phyloP scores from a whole-genome alignment of 73 alveolate species.

The Paramecium primaurelia region DNA sequence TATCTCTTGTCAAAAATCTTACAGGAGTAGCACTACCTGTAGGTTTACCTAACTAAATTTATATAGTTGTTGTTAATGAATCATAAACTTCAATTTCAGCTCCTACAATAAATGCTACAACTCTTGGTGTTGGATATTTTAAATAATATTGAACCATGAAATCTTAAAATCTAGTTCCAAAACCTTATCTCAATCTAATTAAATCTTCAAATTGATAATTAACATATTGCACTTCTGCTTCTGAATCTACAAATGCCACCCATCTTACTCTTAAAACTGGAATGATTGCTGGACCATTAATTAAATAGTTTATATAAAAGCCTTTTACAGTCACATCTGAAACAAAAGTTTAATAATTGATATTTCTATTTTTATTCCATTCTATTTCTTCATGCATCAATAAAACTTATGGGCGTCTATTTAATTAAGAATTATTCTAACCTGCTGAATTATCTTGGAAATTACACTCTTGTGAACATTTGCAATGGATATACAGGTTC shows the following conservation, averaged over 20 bases:
- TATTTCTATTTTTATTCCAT: constrained; percentile 41
- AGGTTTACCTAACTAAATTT: constrained; percentile 14
- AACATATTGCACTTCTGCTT: constrained; percentile 47
- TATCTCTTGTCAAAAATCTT: constrained; percentile 35
- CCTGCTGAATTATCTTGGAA: constrained; percentile 12
- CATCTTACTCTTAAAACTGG: constrained; percentile 9
- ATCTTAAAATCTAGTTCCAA: constrained; percentile 34
- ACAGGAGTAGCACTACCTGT: constrained; percentile 39
- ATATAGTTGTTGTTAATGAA: not conserved
- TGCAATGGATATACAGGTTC: not conserved
- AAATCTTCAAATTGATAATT: constrained; percentile 39
- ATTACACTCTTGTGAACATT: not conserved
- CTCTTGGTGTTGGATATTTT: constrained; percentile 47
- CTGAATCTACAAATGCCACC: constrained; percentile 37
- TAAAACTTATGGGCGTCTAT: constrained; percentile 38
- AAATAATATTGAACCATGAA: constrained; percentile 20
- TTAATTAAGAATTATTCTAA: not conserved
- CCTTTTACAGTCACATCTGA: constrained; percentile 27
- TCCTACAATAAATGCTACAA: constrained; percentile 18
- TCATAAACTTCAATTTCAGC: constrained; percentile 29
- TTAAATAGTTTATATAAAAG: not conserved
- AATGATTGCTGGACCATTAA: constrained; percentile 32
- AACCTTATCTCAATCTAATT: not conserved
- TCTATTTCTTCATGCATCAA: constrained; percentile 45
- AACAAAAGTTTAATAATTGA: constrained; percentile 27